A percentile compares a stretch with the other conserved stretches of the same genome.
Conservation (phyloP, 169 alveolate genomes). For the Nephromyces sp. region DNA sequence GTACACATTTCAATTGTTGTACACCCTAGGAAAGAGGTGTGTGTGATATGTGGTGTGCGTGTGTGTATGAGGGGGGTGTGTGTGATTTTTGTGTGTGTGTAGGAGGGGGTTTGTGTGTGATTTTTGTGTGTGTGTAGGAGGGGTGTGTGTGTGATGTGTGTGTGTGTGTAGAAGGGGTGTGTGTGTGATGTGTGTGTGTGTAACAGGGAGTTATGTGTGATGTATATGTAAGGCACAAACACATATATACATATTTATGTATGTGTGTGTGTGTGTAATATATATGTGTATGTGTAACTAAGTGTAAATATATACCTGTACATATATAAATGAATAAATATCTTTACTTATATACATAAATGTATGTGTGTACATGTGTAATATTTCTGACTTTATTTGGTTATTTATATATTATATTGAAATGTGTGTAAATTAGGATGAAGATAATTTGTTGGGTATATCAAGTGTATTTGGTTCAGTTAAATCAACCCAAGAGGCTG, state of each 20-base stretch:
- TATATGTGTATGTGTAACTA: no score
- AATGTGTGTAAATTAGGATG: no score
- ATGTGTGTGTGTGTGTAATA: neutral
- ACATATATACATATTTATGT: neutral
- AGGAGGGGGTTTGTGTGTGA: no score
- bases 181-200: neutral
- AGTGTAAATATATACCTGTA: no score
- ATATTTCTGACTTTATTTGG: no score
- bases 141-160: neutral
- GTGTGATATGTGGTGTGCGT: no score
- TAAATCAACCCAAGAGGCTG: conserved; percentile 92
- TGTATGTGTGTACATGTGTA: neutral
- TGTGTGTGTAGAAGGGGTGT: neutral
- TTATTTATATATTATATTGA: no score
- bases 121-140: neutral
- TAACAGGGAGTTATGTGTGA: no score
- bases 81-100: no score
- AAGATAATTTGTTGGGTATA: conserved; percentile 71
- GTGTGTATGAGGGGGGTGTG: no score
- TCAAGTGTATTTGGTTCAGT: conserved; percentile 89
- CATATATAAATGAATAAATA: neutral
- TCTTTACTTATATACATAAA: neutral
- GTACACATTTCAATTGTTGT: conserved; percentile 84
- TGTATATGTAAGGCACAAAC: no score
- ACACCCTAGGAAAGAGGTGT: conserved; percentile 84